These are phyloP conservation scores for Torulaspora quercuum DNA, from an alignment of 805 yeast genomes.

Conservation along the genomic window DNA sequence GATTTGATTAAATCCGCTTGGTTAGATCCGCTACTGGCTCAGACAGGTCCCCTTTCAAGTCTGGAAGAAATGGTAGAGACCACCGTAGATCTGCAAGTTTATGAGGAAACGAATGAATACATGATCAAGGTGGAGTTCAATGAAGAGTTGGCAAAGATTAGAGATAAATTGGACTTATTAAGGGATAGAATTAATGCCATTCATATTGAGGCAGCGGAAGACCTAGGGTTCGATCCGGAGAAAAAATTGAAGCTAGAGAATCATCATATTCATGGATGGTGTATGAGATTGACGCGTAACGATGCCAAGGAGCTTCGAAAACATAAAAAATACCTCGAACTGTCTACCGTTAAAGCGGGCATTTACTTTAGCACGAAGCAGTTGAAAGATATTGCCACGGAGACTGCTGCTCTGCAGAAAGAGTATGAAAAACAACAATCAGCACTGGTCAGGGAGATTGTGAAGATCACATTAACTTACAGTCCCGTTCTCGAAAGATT, in stretches of 20 bases:
- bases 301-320: constrained; percentile 77
- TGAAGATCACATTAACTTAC: constrained; percentile 76
- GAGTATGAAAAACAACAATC: constrained; percentile 75
- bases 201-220: constrained; percentile 67
- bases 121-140: constrained; percentile 89
- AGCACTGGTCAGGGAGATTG: constrained; percentile 76
- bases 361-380: constrained; percentile 79
- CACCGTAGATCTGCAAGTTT: constrained; percentile 81
- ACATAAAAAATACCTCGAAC: constrained; percentile 59
- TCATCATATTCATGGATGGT: constrained; percentile 89
- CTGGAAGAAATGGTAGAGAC: constrained; percentile 86
- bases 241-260: constrained; percentile 86
- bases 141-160: constrained; percentile 62
- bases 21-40: constrained; percentile 52
- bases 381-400: constrained; percentile 56
- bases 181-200: constrained; percentile 53
- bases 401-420: constrained; percentile 54
- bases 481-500: constrained; percentile 71
- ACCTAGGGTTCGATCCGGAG: constrained; percentile 75
- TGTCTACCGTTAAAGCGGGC: constrained; percentile 93
- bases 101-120: constrained; percentile 71
- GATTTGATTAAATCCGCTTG: constrained; percentile 49
- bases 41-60: constrained; percentile 53
- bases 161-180: constrained; percentile 52
- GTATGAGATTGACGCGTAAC: constrained; percentile 84